A percentile compares a stretch with the other conserved stretches of the same genome.
phyloP scores from a whole-genome alignment of 345 rosid genomes.

The Euclidium syriacum region DNA sequence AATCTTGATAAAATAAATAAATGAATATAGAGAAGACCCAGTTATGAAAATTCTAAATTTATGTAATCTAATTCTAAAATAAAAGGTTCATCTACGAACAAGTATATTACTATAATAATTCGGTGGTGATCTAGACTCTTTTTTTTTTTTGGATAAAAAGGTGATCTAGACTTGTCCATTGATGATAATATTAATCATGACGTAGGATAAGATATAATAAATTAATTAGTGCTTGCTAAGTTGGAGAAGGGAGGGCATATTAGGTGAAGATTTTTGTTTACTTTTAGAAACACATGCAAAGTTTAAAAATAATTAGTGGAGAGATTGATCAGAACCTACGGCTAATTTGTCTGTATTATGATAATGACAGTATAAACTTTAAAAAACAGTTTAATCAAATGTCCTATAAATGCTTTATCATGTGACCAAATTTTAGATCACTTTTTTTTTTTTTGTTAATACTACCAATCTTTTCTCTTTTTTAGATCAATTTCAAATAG shows the following conservation, averaged over 20 bases:
- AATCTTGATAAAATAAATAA: background rate
- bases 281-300: slow-evolving; percentile 33
- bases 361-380: slow-evolving; percentile 14
- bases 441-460: background rate
- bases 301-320: slow-evolving; percentile 26
- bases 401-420: slow-evolving; percentile 18
- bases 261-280: slow-evolving; percentile 31
- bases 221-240: slow-evolving; percentile 16
- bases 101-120: background rate
- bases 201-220: slow-evolving; percentile 10
- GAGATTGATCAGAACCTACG: slow-evolving; percentile 30
- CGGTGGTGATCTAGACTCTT: slow-evolving; percentile 13
- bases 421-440: slow-evolving; percentile 22
- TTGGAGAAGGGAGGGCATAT: slow-evolving; percentile 24
- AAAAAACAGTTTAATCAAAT: background rate
- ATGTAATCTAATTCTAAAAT: slow-evolving; percentile 3
- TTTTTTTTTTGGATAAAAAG: background rate
- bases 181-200: slow-evolving; percentile 4
- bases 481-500: too few species aligned
- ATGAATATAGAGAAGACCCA: background rate
- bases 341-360: slow-evolving; percentile 27
- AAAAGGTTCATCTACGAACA: background rate
- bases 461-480: too few species aligned
- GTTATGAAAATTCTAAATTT: background rate
- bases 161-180: slow-evolving; percentile 9